Base-by-base conservation (phyloP, 2,329 filamentous ascomycete species). In the Penicillium sp. region DNA sequence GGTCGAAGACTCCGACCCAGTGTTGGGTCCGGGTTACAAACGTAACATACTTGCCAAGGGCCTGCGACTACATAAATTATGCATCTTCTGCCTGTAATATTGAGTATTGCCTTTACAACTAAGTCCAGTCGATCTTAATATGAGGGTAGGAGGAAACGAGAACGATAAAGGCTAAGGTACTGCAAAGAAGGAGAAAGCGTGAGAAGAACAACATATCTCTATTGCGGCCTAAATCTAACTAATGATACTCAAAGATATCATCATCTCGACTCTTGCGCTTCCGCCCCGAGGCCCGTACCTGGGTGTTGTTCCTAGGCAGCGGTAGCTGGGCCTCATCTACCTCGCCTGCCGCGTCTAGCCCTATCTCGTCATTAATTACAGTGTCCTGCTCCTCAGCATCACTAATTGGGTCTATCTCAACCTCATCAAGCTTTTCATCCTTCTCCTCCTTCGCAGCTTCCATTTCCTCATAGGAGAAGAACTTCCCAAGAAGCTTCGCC, bases 341-440 rank as follows among this genome's bases (percentile, higher is more conserved):
- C 35, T 11, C 6, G n/a, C n/a, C 35, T 37, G 12, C 26, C 9
- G 13, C n/a, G 9, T 28, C 39, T 41, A 41, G 39, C 35, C 13
- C 35, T n/a, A 37, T 37, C 35, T 37, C 13, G 13, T 41, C 26
- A 28, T 28, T 32, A 41, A 32, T 12, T 41, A 28, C 29, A 28
- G 24, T 32, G 4, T 41, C 39, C 39, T 41, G n/a, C 25, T 41
- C 26, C 26, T 41, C 7, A 41, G 39, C 29, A 41, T 41, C n/a
- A 41, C 25, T 41, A 41, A 41, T 41, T 41, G 29, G 9, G 9
- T 41, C 39, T 41, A 41, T 28, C 39, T 41, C 26, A 12, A 41
- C 25, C 12, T 41, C 25, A 3, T 41, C 26, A 12, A 32, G 26
- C 9, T 41, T 28, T 18, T 41, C n/a, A 41, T 41, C 26, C 39